phyloP scores from a whole-genome alignment of 2,329 filamentous ascomycete species.

The Colletotrichum navitas region DNA sequence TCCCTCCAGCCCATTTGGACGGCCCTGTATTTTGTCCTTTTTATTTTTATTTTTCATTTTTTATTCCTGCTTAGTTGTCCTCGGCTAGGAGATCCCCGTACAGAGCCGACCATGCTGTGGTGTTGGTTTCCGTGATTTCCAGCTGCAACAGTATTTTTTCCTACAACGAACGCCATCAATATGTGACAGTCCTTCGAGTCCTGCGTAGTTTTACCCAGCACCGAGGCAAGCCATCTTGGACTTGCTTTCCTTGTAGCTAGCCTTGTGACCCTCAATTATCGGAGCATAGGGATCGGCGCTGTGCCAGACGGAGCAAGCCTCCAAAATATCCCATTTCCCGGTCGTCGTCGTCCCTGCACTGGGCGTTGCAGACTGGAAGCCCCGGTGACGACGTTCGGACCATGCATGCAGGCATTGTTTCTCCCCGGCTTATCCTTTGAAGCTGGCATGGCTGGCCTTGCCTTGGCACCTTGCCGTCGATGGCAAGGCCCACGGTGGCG shows the following conservation, averaged over 20 bases:
- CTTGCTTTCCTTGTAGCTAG: background rate
- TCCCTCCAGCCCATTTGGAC: background rate
- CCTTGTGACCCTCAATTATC: background rate
- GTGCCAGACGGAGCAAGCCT: constrained; percentile 26
- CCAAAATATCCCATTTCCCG: constrained; percentile 28
- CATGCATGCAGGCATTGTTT: background rate
- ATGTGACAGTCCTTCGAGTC: background rate
- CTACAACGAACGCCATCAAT: background rate
- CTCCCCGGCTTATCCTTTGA: background rate
- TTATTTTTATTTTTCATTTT: background rate
- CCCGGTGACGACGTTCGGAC: background rate
- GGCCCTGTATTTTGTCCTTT: background rate
- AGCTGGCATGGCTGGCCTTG: background rate
- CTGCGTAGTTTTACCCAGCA: background rate
- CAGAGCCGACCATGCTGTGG: background rate
- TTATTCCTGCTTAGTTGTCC: background rate
- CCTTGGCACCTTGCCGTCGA: background rate
- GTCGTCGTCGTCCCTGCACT: background rate
- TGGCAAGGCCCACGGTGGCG: constrained; percentile 18
- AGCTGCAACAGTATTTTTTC: background rate
- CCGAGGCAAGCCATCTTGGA: background rate
- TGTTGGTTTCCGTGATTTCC: background rate
- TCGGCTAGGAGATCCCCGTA: background rate
- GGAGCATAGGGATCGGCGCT: constrained; percentile 11
- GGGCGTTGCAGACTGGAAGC: background rate